phyloP scores from a whole-genome alignment of 345 rosid genomes.

The Eucalyptus globulus region DNA sequence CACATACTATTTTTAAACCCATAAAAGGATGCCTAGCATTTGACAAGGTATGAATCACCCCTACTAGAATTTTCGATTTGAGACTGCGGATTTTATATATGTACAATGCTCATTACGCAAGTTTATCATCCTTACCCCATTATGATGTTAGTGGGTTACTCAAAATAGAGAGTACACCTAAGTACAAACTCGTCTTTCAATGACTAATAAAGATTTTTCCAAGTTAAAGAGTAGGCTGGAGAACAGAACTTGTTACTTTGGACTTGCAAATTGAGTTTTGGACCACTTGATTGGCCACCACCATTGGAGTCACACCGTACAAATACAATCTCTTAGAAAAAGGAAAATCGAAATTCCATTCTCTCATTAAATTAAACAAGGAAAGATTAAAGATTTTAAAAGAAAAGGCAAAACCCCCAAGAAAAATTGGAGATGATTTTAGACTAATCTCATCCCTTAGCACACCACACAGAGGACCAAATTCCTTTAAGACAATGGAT shows the following conservation, averaged over 20 bases:
- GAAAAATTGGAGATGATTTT: slow-evolving; percentile 16
- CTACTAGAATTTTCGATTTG: neutral
- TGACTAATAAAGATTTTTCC: neutral
- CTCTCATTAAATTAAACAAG: neutral
- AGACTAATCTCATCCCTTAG: neutral
- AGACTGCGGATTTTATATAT: neutral
- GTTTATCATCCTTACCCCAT: neutral
- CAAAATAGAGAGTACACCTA: neutral
- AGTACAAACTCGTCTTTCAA: neutral
- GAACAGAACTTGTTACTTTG: neutral
- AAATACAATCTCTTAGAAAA: neutral
- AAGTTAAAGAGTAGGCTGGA: neutral
- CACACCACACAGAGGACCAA: neutral
- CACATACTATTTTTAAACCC: neutral
- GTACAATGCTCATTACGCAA: neutral
- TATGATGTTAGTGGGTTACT: neutral
- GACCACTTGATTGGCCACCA: neutral
- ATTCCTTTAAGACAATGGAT: neutral
- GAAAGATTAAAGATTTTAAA: slow-evolving; percentile 6
- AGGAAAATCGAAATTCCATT: neutral
- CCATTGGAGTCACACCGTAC: neutral
- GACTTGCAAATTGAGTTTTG: neutral
- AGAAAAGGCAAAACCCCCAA: slow-evolving; percentile 13
- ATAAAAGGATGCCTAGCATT: neutral
- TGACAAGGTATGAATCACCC: neutral